Percentiles rank a stretch among this genome's conserved stretches.
Evolutionary conservation across 2,329 filamentous ascomycete species (phyloP).

Genomic region (Fusarium continuum): DNA sequence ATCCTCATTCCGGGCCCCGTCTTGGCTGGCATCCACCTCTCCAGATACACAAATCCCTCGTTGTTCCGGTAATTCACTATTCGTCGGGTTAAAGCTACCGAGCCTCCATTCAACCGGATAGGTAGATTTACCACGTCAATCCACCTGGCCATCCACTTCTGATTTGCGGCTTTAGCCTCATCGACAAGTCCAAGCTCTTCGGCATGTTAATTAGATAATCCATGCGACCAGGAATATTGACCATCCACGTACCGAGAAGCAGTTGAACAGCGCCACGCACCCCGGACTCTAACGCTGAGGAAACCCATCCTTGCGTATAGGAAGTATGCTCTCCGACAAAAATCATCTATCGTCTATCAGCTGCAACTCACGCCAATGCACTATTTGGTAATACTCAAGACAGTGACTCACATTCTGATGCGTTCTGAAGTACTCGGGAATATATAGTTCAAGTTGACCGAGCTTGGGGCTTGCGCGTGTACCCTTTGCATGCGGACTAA

Average conservation of each 20-base stretch:
- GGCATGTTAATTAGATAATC: no score
- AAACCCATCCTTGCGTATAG: slow-evolving; percentile 14
- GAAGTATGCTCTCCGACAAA: slow-evolving; percentile 17
- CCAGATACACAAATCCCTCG: no score
- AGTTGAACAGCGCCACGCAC: slow-evolving; percentile 4
- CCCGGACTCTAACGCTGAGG: slow-evolving; percentile 7
- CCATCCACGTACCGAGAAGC: neutral
- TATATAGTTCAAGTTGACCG: slow-evolving; percentile 12
- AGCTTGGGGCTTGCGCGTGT: slow-evolving; percentile 14
- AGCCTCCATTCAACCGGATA: no score
- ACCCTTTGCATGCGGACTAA: slow-evolving; percentile 13
- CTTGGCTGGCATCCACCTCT: no score
- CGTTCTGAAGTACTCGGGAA: slow-evolving; percentile 13
- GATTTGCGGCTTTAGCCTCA: no score
- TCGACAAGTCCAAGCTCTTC: no score
- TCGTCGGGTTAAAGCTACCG: no score
- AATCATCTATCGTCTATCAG: slow-evolving; percentile 16
- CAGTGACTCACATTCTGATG: neutral
- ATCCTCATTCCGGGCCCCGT: no score
- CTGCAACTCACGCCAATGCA: rapidly evolving
- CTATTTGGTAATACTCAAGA: rapidly evolving
- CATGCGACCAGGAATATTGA: no score
- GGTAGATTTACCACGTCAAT: no score
- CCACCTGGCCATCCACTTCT: no score
- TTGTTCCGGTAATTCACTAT: no score